Percentiles rank a stretch among this genome's conserved stretches.
Conservation (phyloP, 345 rosid species). For the Excoecaria agallocha region DNA sequence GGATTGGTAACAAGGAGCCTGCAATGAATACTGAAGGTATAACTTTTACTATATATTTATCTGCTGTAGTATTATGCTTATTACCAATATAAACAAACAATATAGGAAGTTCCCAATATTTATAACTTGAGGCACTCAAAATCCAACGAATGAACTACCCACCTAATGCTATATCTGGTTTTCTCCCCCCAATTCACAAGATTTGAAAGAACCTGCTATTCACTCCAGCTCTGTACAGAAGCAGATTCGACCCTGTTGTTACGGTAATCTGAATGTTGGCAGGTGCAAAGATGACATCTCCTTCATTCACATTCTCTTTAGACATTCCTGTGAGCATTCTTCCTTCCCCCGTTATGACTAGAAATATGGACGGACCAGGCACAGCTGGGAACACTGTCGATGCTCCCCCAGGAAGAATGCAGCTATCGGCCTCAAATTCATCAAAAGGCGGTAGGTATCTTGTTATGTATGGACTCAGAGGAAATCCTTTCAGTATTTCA, state of each 20-base stretch:
- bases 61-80: background rate
- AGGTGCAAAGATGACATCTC: constrained; percentile 80
- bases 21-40: background rate
- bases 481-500: constrained; percentile 73
- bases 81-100: background rate
- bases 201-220: constrained; percentile 58
- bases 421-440: constrained; percentile 83
- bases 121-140: background rate
- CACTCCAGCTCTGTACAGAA: constrained; percentile 82
- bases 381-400: constrained; percentile 65
- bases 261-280: constrained; percentile 57
- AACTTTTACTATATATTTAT: background rate
- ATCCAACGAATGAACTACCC: background rate
- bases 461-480: constrained; percentile 55
- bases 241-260: constrained; percentile 52
- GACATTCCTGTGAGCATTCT: constrained; percentile 40
- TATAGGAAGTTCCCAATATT: background rate
- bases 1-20: background rate
- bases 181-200: constrained; percentile 15
- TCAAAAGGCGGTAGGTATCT: constrained; percentile 92
- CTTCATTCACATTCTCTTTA: constrained; percentile 44
- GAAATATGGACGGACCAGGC: constrained; percentile 77
- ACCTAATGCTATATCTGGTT: constrained; percentile 5
- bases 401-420: constrained; percentile 63
- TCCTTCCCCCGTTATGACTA: constrained; percentile 65